Evolutionary conservation across 257 asterid species (phyloP).

Genomic region (Solanum okadae): DNA sequence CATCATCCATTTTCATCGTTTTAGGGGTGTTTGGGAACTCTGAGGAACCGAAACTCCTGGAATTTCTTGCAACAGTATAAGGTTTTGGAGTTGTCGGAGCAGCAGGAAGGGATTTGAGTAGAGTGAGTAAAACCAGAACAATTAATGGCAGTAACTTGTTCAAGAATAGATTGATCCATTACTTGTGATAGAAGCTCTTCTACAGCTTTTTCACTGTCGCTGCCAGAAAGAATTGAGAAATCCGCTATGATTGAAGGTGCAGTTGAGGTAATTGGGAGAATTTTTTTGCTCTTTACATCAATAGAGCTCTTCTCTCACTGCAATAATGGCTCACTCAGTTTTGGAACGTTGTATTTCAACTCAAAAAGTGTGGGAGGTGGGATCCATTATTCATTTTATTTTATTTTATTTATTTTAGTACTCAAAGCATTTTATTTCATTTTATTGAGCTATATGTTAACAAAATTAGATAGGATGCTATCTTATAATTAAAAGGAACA

Average conservation of each 20-base stretch:
- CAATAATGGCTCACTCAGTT: slow-evolving; percentile 3
- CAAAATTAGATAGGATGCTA: no score
- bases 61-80: neutral
- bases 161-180: no score
- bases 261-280: neutral
- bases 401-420: no score
- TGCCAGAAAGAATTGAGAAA: slow-evolving; percentile 27
- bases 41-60: slow-evolving; percentile 22
- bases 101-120: no score
- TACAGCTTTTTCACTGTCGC: slow-evolving; percentile 73
- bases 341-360: neutral
- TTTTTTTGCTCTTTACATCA: neutral
- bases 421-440: no score
- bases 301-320: neutral
- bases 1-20: neutral
- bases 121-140: no score
- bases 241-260: no score
- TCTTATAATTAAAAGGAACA: no score
- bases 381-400: no score
- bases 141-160: no score
- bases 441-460: no score
- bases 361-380: neutral
- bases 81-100: neutral
- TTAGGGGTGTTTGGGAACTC: neutral
- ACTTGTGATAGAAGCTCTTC: slow-evolving; percentile 59